These are phyloP conservation scores for Climacium dendroides DNA, from an alignment of 225 moss, liverwort and hornwort species.

Conservation along the genomic window DNA sequence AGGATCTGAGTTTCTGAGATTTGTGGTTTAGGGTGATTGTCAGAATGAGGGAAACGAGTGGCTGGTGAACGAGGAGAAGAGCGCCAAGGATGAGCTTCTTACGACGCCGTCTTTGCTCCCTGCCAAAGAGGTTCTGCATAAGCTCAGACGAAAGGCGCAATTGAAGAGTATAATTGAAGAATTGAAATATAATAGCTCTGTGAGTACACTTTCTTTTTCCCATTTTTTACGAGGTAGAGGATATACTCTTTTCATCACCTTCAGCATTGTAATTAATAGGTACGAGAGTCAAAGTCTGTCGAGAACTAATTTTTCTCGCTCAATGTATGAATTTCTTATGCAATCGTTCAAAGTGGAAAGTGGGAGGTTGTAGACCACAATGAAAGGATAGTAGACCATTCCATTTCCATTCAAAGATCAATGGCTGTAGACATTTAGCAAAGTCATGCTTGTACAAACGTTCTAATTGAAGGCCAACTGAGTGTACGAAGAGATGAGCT, in stretches of 20 bases:
- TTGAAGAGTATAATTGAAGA: background rate
- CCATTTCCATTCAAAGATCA: background rate
- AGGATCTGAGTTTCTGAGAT: background rate
- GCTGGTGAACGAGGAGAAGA: background rate
- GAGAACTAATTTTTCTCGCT: background rate
- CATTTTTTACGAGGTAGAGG: background rate
- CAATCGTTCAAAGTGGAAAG: background rate
- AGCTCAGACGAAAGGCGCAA: slow-evolving; percentile 13
- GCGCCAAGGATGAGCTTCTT: background rate
- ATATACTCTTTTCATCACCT: background rate
- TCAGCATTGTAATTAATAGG: background rate
- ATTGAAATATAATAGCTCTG: background rate
- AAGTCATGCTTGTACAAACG: background rate
- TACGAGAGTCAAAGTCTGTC: background rate
- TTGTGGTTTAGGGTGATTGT: background rate
- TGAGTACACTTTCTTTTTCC: background rate
- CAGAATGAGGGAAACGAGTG: background rate
- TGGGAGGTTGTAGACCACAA: background rate
- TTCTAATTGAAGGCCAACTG: background rate
- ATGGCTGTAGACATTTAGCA: background rate
- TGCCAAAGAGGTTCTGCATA: slow-evolving; percentile 4
- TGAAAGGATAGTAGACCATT: background rate
- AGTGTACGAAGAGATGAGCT: background rate
- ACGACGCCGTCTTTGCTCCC: background rate
- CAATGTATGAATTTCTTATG: background rate